Conservation (phyloP, 257 asterid species). For the Ballota nigra region DNA sequence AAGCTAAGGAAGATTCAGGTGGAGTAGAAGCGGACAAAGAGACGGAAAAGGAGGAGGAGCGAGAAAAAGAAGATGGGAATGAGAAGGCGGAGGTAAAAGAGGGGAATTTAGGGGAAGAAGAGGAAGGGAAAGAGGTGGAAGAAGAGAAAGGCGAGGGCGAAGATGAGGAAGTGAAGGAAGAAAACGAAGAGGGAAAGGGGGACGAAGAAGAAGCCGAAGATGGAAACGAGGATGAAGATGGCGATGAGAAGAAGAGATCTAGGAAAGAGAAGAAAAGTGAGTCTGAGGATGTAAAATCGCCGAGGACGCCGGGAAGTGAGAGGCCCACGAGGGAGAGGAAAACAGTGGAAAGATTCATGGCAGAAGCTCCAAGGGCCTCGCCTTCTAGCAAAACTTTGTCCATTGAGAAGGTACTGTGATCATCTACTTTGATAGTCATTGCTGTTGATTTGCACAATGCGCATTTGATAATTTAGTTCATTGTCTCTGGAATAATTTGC, state of each 20-base stretch:
- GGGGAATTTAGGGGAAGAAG: not conserved
- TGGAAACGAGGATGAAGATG: slow-evolving; percentile 25
- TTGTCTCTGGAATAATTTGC: not conserved
- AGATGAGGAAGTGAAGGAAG: not conserved
- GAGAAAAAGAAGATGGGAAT: not conserved
- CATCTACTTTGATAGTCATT: not conserved
- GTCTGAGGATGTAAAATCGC: slow-evolving; percentile 32
- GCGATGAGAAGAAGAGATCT: slow-evolving; percentile 28
- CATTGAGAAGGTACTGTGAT: slow-evolving; percentile 57
- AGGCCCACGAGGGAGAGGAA: slow-evolving; percentile 94
- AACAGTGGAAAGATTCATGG: slow-evolving; percentile 69
- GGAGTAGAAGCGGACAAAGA: slow-evolving; percentile 16
- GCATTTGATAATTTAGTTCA: not conserved
- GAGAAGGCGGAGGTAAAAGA: slow-evolving; percentile 8
- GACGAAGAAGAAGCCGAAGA: slow-evolving; percentile 19
- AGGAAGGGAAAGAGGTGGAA: not conserved
- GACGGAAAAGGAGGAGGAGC: slow-evolving; percentile 18
- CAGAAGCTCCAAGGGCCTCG: slow-evolving; percentile 35
- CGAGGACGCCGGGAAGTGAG: slow-evolving; percentile 46
- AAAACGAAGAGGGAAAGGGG: slow-evolving; percentile 13
- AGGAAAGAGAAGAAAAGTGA: slow-evolving; percentile 27
- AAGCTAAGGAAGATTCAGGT: slow-evolving; percentile 20
- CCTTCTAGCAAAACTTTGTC: slow-evolving; percentile 49
- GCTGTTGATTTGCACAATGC: not conserved
- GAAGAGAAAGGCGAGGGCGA: slow-evolving; percentile 8